A percentile compares a stretch with the other conserved stretches of the same genome.
Evolutionary conservation across 139 green algal species (phyloP).

Genomic region (Picochlorum sp.): DNA sequence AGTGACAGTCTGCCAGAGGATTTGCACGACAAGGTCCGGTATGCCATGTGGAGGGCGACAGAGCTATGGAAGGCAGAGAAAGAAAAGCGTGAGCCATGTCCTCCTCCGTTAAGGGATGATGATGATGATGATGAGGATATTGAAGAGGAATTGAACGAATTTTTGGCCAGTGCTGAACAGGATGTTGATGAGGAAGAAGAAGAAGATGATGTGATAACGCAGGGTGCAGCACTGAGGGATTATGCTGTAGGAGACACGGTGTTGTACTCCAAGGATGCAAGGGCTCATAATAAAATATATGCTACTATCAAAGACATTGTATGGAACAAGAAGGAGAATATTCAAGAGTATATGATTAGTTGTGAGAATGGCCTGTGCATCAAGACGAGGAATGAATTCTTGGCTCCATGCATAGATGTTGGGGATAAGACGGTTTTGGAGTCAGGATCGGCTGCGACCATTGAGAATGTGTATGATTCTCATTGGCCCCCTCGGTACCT

Average conservation of each 20-base stretch:
- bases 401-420: not conserved
- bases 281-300: too few species aligned
- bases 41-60: conserved; percentile 74
- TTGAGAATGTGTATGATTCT: conserved; percentile 6
- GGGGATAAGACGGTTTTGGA: conserved; percentile 6
- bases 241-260: too few species aligned
- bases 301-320: too few species aligned
- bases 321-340: too few species aligned
- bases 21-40: conserved; percentile 68
- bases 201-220: too few species aligned
- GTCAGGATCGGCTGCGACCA: not conserved
- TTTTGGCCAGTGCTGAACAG: not conserved
- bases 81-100: conserved; percentile 26
- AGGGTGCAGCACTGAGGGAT: too few species aligned
- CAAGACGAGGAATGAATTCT: not conserved
- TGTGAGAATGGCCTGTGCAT: too few species aligned
- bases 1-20: conserved; percentile 24
- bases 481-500: conserved; percentile 6
- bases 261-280: too few species aligned
- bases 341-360: too few species aligned
- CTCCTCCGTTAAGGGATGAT: not conserved
- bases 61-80: conserved; percentile 77
- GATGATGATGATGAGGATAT: not conserved
- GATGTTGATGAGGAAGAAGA: not conserved
- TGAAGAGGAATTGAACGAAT: not conserved